These are phyloP conservation scores for Ceratonia siliqua DNA, from an alignment of 306 rosid species.

Conservation along the genomic window DNA sequence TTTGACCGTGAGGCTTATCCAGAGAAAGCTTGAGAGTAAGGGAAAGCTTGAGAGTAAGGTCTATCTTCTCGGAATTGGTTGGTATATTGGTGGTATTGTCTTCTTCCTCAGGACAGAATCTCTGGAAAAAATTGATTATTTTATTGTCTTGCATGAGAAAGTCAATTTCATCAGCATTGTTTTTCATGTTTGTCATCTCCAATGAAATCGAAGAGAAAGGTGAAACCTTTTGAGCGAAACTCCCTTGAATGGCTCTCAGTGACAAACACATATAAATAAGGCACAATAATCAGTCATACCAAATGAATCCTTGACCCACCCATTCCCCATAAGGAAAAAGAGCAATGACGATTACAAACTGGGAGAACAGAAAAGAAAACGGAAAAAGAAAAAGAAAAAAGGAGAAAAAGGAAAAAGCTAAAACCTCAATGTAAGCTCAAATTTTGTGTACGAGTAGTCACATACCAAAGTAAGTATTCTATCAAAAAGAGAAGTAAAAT, in stretches of 20 bases:
- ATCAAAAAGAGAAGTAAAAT: not conserved
- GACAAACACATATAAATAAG: not conserved
- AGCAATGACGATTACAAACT: not conserved
- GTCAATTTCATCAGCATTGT: not conserved
- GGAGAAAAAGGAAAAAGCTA: not conserved
- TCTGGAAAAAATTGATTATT: not conserved
- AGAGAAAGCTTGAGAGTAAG: slow-evolving; percentile 32
- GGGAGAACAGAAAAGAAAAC: not conserved
- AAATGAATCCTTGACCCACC: not conserved
- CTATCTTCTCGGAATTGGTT: slow-evolving; percentile 10
- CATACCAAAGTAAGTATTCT: not conserved
- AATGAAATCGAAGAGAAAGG: slow-evolving; percentile 22
- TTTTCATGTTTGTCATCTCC: slow-evolving; percentile 24
- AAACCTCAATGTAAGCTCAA: not conserved
- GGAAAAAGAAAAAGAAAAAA: not conserved
- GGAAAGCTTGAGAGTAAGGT: slow-evolving; percentile 38
- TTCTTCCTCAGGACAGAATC: not conserved
- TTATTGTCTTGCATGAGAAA: not conserved
- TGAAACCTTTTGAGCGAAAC: not conserved
- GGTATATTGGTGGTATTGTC: not conserved
- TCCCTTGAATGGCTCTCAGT: slow-evolving; percentile 6
- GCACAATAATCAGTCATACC: not conserved
- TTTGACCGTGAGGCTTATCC: slow-evolving; percentile 17
- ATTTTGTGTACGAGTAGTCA: not conserved
- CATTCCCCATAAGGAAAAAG: not conserved